Percentiles rank a stretch among this genome's conserved stretches.
These are phyloP conservation scores for Eutypa lata DNA, from an alignment of 2,329 filamentous ascomycete genomes.

Conservation along the genomic window DNA sequence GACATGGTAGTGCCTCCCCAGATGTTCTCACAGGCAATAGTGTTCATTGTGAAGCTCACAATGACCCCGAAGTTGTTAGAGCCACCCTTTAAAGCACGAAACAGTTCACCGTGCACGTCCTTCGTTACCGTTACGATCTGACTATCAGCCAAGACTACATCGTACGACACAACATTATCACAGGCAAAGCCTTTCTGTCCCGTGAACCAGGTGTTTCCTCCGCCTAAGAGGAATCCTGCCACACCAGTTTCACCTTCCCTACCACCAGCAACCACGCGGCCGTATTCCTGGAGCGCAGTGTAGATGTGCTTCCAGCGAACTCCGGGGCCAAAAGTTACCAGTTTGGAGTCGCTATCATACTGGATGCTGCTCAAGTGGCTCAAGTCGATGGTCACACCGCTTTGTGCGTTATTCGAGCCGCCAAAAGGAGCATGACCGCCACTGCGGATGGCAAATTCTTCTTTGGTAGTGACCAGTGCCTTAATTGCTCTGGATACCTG, in stretches of 20 bases:
- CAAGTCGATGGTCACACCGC: conserved; percentile 34
- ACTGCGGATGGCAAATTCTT: conserved; percentile 38
- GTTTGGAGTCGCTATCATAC: conserved; percentile 18
- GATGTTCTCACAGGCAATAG: neutral
- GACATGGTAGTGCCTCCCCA: neutral
- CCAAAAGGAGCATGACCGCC: conserved; percentile 41
- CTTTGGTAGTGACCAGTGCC: neutral
- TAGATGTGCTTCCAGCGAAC: conserved; percentile 16
- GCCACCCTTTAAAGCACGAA: conserved; percentile 1
- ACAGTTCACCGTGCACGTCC: neutral
- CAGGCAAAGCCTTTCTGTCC: conserved; percentile 36
- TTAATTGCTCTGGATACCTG: neutral
- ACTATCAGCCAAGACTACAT: conserved; percentile 35
- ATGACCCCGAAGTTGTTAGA: conserved; percentile 2
- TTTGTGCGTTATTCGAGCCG: conserved; percentile 36
- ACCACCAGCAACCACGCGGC: conserved; percentile 13
- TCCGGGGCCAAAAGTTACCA: conserved; percentile 25
- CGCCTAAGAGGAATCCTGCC: conserved; percentile 15
- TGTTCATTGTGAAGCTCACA: neutral
- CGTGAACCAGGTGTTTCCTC: conserved; percentile 8
- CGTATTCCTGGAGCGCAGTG: conserved; percentile 6
- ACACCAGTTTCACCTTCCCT: conserved; percentile 15
- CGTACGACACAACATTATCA: conserved; percentile 37
- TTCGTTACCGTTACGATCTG: neutral
- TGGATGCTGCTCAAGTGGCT: conserved; percentile 7